A percentile compares a stretch with the other conserved stretches of the same genome.
Conservation (phyloP, 768 basidiomycete genomes). For the Trichaptum fuscoviolaceum region DNA sequence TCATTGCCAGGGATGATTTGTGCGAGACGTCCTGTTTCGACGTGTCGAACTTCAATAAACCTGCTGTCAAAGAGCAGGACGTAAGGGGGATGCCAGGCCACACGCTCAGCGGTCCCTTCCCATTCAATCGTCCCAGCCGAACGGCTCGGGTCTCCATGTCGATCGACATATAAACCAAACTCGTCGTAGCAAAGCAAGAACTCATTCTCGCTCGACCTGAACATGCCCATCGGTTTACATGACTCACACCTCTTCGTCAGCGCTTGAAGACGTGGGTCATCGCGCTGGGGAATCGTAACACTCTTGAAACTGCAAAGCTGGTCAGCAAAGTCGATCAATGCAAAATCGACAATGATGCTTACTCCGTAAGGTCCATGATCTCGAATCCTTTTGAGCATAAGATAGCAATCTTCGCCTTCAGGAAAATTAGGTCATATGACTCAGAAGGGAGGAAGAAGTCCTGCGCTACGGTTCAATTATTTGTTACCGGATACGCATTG, state of each 20-base stretch:
- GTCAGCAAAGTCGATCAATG: conserved; percentile 4
- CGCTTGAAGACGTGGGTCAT: conserved; percentile 58
- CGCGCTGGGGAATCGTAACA: conserved; percentile 82
- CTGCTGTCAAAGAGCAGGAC: conserved; percentile 82
- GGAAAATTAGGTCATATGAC: conserved; percentile 84
- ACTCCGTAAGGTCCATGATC: conserved; percentile 96
- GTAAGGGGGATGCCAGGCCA: conserved; percentile 86
- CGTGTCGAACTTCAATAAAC: conserved; percentile 87
- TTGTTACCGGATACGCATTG: neutral
- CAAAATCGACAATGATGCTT: conserved; percentile 23
- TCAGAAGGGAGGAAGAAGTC: conserved; percentile 94
- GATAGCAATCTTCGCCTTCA: conserved; percentile 91
- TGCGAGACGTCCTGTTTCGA: conserved; percentile 70
- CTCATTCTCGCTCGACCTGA: conserved; percentile 80
- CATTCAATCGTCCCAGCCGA: conserved; percentile 75
- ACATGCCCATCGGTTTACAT: conserved; percentile 84
- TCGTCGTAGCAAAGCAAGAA: conserved; percentile 90
- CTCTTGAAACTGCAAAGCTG: conserved; percentile 64
- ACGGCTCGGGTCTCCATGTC: conserved; percentile 84
- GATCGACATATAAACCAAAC: conserved; percentile 89
- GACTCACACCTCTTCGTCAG: conserved; percentile 78
- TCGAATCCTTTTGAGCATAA: conserved; percentile 93
- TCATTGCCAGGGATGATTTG: conserved; percentile 82
- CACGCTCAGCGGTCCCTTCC: conserved; percentile 88
- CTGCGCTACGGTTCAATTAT: conserved; percentile 21